These are phyloP conservation scores for Diaporthe velutina DNA, from an alignment of 2,329 filamentous ascomycete genomes.

Conservation along the genomic window DNA sequence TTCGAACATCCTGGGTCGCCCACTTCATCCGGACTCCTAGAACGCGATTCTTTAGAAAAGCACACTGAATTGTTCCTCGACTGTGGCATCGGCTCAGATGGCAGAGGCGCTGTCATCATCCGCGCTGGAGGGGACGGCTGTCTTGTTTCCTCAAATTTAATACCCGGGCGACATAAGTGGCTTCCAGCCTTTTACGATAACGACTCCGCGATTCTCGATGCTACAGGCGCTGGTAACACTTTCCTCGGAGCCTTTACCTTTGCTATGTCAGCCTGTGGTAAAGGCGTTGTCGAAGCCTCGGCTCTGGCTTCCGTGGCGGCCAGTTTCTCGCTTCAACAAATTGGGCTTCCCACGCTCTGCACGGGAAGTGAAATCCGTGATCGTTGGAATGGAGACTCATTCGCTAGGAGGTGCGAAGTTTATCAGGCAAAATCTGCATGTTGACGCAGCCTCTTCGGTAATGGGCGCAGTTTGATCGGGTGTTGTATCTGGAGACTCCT, in stretches of 20 bases:
- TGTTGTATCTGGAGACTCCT: too few relatives aligned
- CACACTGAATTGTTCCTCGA: conserved; percentile 4
- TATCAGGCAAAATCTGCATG: neutral
- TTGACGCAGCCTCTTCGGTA: neutral
- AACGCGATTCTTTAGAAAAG: neutral
- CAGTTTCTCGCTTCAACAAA: conserved; percentile 50
- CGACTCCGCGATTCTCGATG: conserved; percentile 46
- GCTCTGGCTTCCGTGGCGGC: conserved; percentile 50
- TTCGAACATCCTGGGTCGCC: conserved; percentile 38
- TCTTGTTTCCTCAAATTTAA: conserved; percentile 18
- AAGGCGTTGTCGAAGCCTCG: conserved; percentile 44
- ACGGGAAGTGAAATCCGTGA: neutral
- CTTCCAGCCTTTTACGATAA: conserved; percentile 47
- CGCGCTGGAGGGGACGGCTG: conserved; percentile 30
- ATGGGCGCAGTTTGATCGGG: neutral
- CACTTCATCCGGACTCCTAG: neutral
- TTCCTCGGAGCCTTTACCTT: conserved; percentile 51
- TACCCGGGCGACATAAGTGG: conserved; percentile 42
- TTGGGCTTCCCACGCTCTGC: conserved; percentile 44
- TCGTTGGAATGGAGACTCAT: neutral
- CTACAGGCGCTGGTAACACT: conserved; percentile 53
- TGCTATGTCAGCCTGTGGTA: conserved; percentile 43
- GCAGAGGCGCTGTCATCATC: conserved; percentile 6
- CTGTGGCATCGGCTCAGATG: conserved; percentile 16
- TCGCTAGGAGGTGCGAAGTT: neutral